Evolutionary conservation across 768 basidiomycete species (phyloP).

Genomic region (Tricholoma terreum): DNA sequence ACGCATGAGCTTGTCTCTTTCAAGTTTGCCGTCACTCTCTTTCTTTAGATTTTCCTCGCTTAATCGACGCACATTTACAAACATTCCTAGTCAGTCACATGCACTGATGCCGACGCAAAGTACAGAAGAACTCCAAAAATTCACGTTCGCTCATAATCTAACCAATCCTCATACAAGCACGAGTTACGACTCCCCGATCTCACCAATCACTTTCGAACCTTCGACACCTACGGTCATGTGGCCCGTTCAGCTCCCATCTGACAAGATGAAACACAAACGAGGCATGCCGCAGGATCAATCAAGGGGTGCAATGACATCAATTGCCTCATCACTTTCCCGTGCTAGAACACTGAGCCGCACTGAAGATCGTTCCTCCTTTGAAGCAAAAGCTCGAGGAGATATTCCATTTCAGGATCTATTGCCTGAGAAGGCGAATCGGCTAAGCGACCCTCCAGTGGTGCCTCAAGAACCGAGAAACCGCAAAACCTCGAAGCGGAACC

Average conservation of each 20-base stretch:
- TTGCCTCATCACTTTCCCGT: slow-evolving; percentile 18
- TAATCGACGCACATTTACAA: neutral
- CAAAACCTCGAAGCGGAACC: slow-evolving; percentile 1
- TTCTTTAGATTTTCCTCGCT: slow-evolving; percentile 3
- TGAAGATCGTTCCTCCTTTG: neutral
- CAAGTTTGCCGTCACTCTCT: neutral
- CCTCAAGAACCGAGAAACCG: neutral
- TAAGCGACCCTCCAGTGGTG: neutral
- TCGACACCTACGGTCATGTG: slow-evolving; percentile 17
- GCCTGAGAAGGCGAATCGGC: slow-evolving; percentile 12
- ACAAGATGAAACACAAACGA: slow-evolving; percentile 13
- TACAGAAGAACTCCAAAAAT: slow-evolving; percentile 18
- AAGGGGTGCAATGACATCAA: slow-evolving; percentile 4
- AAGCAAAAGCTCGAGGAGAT: slow-evolving; percentile 1
- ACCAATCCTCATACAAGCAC: slow-evolving; percentile 7
- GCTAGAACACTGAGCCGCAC: slow-evolving; percentile 17
- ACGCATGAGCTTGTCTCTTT: slow-evolving; percentile 8
- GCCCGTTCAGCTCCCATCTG: neutral
- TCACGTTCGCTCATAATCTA: slow-evolving; percentile 19
- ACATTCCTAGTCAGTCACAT: slow-evolving; percentile 12
- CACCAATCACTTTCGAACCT: slow-evolving; percentile 29
- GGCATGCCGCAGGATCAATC: neutral
- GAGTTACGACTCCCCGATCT: slow-evolving; percentile 18
- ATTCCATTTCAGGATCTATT: neutral
- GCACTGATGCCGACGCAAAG: slow-evolving; percentile 14